phyloP scores from a whole-genome alignment of 768 basidiomycete species.

The Xanthoconium stramineum region DNA sequence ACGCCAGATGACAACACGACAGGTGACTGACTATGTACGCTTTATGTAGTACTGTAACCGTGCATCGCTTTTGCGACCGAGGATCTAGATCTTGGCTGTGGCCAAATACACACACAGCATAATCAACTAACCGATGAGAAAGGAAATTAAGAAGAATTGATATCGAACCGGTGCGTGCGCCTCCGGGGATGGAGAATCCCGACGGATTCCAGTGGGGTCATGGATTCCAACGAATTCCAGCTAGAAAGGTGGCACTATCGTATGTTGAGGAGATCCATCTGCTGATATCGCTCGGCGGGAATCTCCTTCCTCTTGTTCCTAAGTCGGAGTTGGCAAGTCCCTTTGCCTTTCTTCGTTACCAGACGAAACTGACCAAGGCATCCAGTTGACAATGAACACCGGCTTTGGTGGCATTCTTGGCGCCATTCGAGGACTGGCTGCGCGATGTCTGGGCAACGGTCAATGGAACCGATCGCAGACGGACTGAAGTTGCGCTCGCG shows the following conservation, averaged over 20 bases:
- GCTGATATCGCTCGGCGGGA: slow-evolving; percentile 67
- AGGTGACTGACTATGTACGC: too few species aligned
- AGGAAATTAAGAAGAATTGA: too few species aligned
- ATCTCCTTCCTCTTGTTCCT: slow-evolving; percentile 67
- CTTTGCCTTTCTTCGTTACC: neutral
- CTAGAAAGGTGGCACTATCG: slow-evolving; percentile 57
- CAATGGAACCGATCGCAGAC: slow-evolving; percentile 61
- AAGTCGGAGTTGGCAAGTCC: slow-evolving; percentile 72
- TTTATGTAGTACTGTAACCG: too few species aligned
- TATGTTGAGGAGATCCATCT: slow-evolving; percentile 79
- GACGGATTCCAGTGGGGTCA: too few species aligned
- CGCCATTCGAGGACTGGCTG: slow-evolving; percentile 71
- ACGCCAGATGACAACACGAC: too few species aligned
- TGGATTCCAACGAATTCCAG: too few species aligned
- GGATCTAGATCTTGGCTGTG: too few species aligned
- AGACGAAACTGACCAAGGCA: neutral
- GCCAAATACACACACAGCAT: too few species aligned
- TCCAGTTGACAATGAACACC: slow-evolving; percentile 56
- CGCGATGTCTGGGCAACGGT: slow-evolving; percentile 61
- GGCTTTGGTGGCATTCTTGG: slow-evolving; percentile 86
- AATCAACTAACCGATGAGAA: too few species aligned
- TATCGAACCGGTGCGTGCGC: too few species aligned
- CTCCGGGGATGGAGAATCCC: too few species aligned
- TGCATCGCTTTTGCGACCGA: too few species aligned
- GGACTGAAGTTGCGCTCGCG: slow-evolving; percentile 62